phyloP scores from a whole-genome alignment of 106 monocot genomes.

The Apostasia ramifera region DNA sequence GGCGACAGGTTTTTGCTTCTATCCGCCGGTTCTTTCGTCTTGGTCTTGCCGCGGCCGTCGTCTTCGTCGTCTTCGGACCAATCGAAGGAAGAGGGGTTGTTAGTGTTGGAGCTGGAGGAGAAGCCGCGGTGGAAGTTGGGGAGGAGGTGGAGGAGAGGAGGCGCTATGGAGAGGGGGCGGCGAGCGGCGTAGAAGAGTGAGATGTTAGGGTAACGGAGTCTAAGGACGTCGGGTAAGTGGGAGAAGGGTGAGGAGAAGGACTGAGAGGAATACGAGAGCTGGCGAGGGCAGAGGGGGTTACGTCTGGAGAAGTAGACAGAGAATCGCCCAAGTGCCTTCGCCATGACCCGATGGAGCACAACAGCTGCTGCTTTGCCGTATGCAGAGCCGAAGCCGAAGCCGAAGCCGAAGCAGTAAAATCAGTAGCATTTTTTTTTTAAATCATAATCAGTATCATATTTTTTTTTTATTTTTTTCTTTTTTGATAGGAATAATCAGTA shows the following conservation, averaged over 20 bases:
- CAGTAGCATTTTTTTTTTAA: too few species aligned
- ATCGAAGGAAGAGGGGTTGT: constrained; percentile 82
- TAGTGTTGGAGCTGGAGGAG: constrained; percentile 39
- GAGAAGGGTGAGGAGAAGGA: background rate
- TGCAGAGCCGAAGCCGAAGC: too few species aligned
- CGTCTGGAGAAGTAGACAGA: background rate
- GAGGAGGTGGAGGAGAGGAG: constrained; percentile 4
- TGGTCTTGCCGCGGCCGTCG: background rate
- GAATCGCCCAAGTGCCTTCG: background rate
- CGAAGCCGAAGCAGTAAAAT: too few species aligned
- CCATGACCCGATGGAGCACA: background rate
- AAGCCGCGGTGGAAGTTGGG: constrained; percentile 13
- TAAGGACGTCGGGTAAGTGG: background rate
- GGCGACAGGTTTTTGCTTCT: constrained; percentile 43
- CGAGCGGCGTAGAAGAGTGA: background rate
- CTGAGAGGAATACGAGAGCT: background rate
- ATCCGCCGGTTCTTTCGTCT: constrained; percentile 4
- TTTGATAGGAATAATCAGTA: too few species aligned
- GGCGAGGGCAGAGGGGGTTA: background rate
- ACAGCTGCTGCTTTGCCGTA: too few species aligned
- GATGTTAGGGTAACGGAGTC: background rate
- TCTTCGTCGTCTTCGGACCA: constrained; percentile 69
- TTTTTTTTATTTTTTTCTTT: too few species aligned
- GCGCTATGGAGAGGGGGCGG: background rate
- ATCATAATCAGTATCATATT: too few species aligned